A percentile compares a stretch with the other conserved stretches of the same genome.
Conservation (phyloP, 495 filamentous ascomycete species). For the Xylaria venustula region DNA sequence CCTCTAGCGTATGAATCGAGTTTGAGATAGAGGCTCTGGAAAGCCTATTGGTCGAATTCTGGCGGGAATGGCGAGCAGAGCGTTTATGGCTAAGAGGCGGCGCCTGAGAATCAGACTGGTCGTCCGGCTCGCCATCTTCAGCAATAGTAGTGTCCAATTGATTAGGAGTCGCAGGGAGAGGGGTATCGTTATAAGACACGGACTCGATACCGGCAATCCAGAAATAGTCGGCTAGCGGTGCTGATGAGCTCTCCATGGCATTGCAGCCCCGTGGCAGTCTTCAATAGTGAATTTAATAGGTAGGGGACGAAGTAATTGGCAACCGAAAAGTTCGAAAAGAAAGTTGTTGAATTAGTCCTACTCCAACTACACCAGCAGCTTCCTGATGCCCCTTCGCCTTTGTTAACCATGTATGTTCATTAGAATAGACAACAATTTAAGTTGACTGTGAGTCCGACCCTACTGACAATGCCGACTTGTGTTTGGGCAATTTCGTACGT, state of each 20-base stretch:
- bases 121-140: slow-evolving; percentile 71
- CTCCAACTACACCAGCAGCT: neutral
- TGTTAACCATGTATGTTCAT: neutral
- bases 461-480: neutral
- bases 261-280: slow-evolving; percentile 31
- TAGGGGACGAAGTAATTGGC: neutral
- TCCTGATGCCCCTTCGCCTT: slow-evolving; percentile 2
- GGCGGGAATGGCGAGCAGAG: slow-evolving; percentile 57
- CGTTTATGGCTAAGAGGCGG: slow-evolving; percentile 45
- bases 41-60: slow-evolving; percentile 64
- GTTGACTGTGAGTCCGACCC: neutral
- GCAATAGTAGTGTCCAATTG: slow-evolving; percentile 73
- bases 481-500: neutral
- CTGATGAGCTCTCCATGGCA: slow-evolving; percentile 61
- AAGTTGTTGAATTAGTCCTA: neutral
- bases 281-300: neutral
- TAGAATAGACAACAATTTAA: neutral
- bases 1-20: slow-evolving; percentile 65
- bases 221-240: slow-evolving; percentile 96
- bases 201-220: slow-evolving; percentile 95
- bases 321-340: neutral
- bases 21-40: slow-evolving; percentile 60
- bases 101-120: slow-evolving; percentile 40
- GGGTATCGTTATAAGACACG: slow-evolving; percentile 56
- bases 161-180: slow-evolving; percentile 26